A percentile compares a stretch with the other conserved stretches of the same genome.
Conservation (phyloP, 2,329 filamentous ascomycete species). For the Trematosphaeria pertusa region DNA sequence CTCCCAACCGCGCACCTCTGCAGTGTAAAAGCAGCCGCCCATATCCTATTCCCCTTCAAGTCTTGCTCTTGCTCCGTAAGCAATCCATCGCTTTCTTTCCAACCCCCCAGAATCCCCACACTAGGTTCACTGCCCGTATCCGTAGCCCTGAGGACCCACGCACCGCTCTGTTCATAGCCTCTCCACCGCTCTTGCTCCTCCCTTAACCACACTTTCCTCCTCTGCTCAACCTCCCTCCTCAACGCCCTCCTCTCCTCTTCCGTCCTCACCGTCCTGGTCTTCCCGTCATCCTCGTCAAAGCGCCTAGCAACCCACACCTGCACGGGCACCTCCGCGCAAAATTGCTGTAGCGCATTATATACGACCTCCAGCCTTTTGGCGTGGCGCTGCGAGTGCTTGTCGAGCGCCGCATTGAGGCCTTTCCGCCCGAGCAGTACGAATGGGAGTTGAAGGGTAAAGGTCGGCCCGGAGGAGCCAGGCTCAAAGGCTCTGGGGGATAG, state of each 20-base stretch:
- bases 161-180: neutral
- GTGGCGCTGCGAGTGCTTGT: neutral
- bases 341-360: neutral
- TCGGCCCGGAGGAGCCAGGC: neutral
- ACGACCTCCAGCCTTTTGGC: conserved; percentile 3
- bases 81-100: neutral
- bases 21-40: conserved; percentile 6
- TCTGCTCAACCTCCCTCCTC: neutral
- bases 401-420: conserved; percentile 1
- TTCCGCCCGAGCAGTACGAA: conserved; percentile 17
- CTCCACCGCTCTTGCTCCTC: neutral
- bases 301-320: too few species aligned
- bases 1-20: neutral
- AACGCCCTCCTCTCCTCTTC: neutral
- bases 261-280: neutral
- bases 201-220: neutral
- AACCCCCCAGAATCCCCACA: neutral
- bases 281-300: neutral
- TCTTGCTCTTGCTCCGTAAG: conserved; percentile 1
- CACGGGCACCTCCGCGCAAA: neutral
- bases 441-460: conserved; percentile 12
- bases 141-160: neutral
- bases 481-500: neutral
- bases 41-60: neutral
- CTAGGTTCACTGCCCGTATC: neutral